Conservation (phyloP, 2,329 filamentous ascomycete genomes). For the Stachybotrys echinatus region DNA sequence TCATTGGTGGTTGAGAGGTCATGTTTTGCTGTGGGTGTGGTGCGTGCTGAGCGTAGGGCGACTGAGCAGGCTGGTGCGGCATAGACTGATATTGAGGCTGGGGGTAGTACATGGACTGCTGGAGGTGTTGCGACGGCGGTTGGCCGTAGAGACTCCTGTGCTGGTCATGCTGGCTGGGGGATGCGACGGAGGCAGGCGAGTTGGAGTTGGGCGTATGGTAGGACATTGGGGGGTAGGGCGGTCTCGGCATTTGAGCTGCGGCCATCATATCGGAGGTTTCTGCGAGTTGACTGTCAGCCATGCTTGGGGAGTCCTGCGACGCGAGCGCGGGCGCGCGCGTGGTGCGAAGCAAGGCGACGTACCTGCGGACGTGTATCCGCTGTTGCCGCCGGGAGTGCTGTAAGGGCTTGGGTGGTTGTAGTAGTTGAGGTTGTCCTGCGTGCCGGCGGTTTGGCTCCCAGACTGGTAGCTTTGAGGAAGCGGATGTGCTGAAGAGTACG, state of each 20-base stretch:
- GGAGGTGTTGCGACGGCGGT: slow-evolving; percentile 71
- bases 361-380: slow-evolving; percentile 86
- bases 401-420: slow-evolving; percentile 77
- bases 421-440: slow-evolving; percentile 66
- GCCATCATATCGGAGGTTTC: slow-evolving; percentile 65
- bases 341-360: slow-evolving; percentile 30
- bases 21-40: slow-evolving; percentile 49
- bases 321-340: background rate
- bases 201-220: slow-evolving; percentile 96
- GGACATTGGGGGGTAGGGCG: slow-evolving; percentile 78
- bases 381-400: slow-evolving; percentile 73
- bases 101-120: slow-evolving; percentile 74
- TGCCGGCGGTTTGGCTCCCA: slow-evolving; percentile 54
- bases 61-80: slow-evolving; percentile 54
- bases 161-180: slow-evolving; percentile 82
- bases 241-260: slow-evolving; percentile 63
- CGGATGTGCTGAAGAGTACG: slow-evolving; percentile 64
- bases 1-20: slow-evolving; percentile 60
- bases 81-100: slow-evolving; percentile 62
- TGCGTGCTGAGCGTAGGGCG: slow-evolving; percentile 56
- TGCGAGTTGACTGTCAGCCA: slow-evolving; percentile 20
- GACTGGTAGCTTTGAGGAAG: slow-evolving; percentile 64
- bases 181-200: slow-evolving; percentile 88
- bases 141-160: slow-evolving; percentile 83
- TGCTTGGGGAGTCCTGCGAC: slow-evolving; percentile 2